Conservation (phyloP, 1,284 basidiomycete species). For the Rhizoctonia solani region DNA sequence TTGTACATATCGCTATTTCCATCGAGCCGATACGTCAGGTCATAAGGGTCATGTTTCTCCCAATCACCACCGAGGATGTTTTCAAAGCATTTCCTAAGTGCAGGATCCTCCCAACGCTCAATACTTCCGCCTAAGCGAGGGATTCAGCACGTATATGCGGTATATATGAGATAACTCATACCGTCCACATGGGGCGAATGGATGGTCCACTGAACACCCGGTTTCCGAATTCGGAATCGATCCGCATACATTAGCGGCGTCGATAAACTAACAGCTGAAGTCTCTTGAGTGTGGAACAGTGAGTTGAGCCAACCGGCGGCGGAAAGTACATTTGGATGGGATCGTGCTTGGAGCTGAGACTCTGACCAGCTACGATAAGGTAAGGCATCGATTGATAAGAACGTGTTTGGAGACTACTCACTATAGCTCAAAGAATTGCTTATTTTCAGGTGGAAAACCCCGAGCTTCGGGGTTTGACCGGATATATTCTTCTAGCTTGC, state of each 20-base stretch:
- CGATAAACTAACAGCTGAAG: slow-evolving; percentile 59
- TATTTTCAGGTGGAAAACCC: slow-evolving; percentile 52
- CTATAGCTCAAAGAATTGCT: slow-evolving; percentile 76
- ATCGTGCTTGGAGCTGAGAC: slow-evolving; percentile 70
- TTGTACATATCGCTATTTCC: slow-evolving; percentile 66
- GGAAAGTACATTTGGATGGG: slow-evolving; percentile 72
- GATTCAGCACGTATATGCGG: slow-evolving; percentile 6
- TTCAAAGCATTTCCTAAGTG: slow-evolving; percentile 59
- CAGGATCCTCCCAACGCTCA: slow-evolving; percentile 83
- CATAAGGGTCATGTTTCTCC: slow-evolving; percentile 72
- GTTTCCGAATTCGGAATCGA: slow-evolving; percentile 78
- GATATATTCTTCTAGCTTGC: slow-evolving; percentile 59
- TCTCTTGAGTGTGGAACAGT: slow-evolving; percentile 57
- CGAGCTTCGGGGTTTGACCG: slow-evolving; percentile 59
- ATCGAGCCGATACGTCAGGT: slow-evolving; percentile 62
- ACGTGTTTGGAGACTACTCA: slow-evolving; percentile 45
- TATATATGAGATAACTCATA: slow-evolving; percentile 41
- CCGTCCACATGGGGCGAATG: slow-evolving; percentile 82
- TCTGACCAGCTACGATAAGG: slow-evolving; percentile 61
- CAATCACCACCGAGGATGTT: slow-evolving; percentile 71
- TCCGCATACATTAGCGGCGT: slow-evolving; percentile 79
- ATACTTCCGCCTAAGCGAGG: slow-evolving; percentile 65
- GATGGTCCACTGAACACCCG: slow-evolving; percentile 66
- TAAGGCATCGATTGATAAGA: background rate
- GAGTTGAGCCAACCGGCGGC: slow-evolving; percentile 65